phyloP scores from a whole-genome alignment of 2,329 filamentous ascomycete genomes.

The Apiospora arundinis region DNA sequence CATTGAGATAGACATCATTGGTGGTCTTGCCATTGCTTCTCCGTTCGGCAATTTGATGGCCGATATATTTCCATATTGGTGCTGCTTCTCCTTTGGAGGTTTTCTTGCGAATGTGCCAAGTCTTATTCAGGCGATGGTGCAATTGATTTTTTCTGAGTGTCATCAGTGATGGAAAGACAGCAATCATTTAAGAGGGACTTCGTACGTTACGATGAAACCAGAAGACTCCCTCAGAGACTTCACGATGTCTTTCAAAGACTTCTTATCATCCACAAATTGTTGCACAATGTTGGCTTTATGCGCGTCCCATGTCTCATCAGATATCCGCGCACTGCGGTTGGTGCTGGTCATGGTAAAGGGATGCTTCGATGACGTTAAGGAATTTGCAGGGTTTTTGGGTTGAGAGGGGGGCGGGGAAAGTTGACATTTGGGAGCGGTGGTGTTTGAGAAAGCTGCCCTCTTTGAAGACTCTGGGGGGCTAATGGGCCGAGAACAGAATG shows the following conservation, averaged over 20 bases:
- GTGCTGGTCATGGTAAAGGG: neutral
- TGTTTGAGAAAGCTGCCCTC: no score
- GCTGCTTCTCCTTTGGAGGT: neutral
- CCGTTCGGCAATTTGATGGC: neutral
- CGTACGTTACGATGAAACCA: neutral
- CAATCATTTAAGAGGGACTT: neutral
- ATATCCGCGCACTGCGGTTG: neutral
- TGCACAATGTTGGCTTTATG: neutral
- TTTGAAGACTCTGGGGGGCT: no score
- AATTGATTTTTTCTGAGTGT: neutral
- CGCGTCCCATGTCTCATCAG: neutral
- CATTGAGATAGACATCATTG: neutral
- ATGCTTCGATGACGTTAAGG: neutral
- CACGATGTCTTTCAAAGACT: neutral
- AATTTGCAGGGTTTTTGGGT: neutral
- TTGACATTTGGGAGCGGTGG: no score
- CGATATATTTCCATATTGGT: neutral
- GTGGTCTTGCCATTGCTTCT: neutral
- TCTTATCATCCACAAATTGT: neutral
- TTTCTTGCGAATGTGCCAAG: neutral
- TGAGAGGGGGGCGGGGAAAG: neutral
- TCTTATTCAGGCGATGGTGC: neutral
- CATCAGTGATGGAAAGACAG: neutral
- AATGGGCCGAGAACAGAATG: no score
- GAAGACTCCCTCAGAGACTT: neutral